Conservation (phyloP, 139 green algal species). For the Asterochloris sp. region DNA sequence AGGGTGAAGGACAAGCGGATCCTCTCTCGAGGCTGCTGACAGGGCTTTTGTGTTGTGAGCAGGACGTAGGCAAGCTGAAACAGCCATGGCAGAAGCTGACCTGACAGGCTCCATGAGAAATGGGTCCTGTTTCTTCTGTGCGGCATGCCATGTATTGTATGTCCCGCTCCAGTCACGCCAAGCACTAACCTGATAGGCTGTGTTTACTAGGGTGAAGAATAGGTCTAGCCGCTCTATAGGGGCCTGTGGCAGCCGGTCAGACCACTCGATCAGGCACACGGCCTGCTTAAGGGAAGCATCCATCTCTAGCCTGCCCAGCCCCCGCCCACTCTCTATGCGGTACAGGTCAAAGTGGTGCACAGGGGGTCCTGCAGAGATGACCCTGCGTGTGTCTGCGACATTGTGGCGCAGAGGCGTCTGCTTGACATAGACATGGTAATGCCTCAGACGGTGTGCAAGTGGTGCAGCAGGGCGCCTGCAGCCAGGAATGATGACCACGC, state of each 20-base stretch:
- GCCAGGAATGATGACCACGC: background rate
- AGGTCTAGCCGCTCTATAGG: constrained; percentile 37
- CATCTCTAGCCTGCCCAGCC: constrained; percentile 46
- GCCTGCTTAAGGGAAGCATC: constrained; percentile 29
- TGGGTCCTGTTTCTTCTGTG: no score
- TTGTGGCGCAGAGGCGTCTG: background rate
- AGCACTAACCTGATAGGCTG: no score
- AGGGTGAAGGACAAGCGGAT: no score
- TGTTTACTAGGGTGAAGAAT: constrained; percentile 31
- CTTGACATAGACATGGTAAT: background rate
- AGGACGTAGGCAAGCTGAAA: no score
- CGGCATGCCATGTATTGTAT: no score
- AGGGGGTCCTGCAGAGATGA: constrained; percentile 28
- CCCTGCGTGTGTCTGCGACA: background rate
- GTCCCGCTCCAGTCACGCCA: no score
- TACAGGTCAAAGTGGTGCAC: constrained; percentile 89
- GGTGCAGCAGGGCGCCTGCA: no score
- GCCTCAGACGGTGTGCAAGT: no score
- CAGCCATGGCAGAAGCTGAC: no score
- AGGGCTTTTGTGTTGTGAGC: no score
- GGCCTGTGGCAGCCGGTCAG: constrained; percentile 41
- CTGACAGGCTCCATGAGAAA: no score
- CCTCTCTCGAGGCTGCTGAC: no score
- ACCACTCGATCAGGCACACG: constrained; percentile 63
- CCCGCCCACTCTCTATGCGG: constrained; percentile 35